phyloP scores from a whole-genome alignment of 768 basidiomycete genomes.

The Leccinellum albellum region DNA sequence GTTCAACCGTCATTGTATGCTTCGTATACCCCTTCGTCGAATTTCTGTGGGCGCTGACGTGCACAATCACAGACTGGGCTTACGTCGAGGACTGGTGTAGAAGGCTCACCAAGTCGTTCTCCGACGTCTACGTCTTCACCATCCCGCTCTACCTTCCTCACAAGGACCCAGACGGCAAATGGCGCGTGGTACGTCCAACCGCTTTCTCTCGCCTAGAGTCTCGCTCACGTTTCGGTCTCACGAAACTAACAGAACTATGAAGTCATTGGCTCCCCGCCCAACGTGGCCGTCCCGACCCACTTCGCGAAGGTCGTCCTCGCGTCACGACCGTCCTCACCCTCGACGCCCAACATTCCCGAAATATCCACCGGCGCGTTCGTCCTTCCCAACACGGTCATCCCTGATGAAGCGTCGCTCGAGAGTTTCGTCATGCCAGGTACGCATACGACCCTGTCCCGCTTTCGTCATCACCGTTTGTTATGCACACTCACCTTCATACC shows the following conservation, averaged over 20 bases:
- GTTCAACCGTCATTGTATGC: conserved; percentile 91
- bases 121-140: conserved; percentile 97
- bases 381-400: conserved; percentile 89
- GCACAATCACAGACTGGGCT: conserved; percentile 73
- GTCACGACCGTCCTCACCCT: conserved; percentile 69
- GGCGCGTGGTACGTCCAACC: conserved; percentile 73
- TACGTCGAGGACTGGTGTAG: conserved; percentile 96
- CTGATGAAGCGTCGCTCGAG: conserved; percentile 76
- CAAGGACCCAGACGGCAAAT: conserved; percentile 85
- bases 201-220: not conserved
- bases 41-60: not conserved
- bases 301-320: conserved; percentile 94
- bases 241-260: conserved; percentile 71
- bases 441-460: not conserved
- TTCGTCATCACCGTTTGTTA: not conserved
- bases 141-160: conserved; percentile 94
- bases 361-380: conserved; percentile 92
- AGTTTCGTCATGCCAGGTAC: conserved; percentile 80
- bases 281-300: conserved; percentile 92
- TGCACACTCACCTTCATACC: not conserved
- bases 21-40: not conserved
- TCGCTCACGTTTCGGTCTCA: not conserved
- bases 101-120: conserved; percentile 77
- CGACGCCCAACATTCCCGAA: conserved; percentile 66
- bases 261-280: conserved; percentile 90